Evolutionary conservation across 2,329 filamentous ascomycete species (phyloP).

Genomic region (Cyanodermella asteris): DNA sequence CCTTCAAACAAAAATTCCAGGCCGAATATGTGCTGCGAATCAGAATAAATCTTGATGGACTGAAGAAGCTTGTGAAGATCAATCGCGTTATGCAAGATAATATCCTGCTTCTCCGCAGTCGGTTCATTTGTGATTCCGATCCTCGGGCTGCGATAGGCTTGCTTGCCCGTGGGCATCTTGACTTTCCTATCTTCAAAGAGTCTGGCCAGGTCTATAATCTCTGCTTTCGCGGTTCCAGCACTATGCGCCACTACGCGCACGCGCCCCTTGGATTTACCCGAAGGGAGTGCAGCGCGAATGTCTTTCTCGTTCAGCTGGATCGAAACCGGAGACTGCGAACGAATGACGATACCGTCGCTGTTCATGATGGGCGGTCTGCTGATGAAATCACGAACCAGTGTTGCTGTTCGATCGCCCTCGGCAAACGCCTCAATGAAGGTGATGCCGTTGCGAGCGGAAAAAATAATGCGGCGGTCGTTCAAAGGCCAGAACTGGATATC

Average conservation of each 20-base stretch:
- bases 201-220: constrained; percentile 46
- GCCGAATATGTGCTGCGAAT: constrained; percentile 57
- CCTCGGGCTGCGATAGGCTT: constrained; percentile 52
- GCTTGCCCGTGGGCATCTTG: constrained; percentile 53
- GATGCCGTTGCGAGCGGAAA: constrained; percentile 62
- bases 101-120: constrained; percentile 47
- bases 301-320: constrained; percentile 54
- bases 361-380: constrained; percentile 29
- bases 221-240: too few relatives aligned
- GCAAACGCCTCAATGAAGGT: constrained; percentile 66
- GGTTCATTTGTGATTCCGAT: constrained; percentile 60
- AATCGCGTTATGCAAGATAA: constrained; percentile 50
- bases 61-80: constrained; percentile 52
- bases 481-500: constrained; percentile 74
- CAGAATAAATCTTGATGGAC: constrained; percentile 52
- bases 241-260: too few relatives aligned
- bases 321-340: too few relatives aligned
- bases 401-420: constrained; percentile 58
- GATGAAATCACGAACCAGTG: constrained; percentile 62
- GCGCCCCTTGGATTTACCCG: too few relatives aligned
- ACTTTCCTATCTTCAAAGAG: constrained; percentile 49
- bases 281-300: constrained; percentile 47
- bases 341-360: constrained; percentile 56
- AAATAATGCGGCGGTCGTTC: constrained; percentile 51
- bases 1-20: constrained; percentile 90